Evolutionary conservation across 257 asterid species (phyloP).

Genomic region (Craterostigma plantagineum): DNA sequence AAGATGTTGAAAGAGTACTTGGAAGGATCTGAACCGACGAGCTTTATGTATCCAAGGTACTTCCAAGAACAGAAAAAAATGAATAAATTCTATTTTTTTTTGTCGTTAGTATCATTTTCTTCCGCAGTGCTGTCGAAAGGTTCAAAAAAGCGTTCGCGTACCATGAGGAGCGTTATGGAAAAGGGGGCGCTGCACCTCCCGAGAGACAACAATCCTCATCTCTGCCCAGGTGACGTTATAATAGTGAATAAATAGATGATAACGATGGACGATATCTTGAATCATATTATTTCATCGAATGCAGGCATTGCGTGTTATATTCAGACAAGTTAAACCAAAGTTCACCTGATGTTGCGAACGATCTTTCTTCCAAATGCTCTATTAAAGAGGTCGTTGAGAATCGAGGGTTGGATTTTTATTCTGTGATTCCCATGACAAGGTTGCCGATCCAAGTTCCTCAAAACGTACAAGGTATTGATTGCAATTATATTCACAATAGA

Average conservation of each 20-base stretch:
- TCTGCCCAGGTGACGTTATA: conserved; percentile 46
- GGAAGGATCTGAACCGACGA: conserved; percentile 81
- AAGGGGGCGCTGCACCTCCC: conserved; percentile 63
- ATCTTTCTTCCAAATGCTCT: conserved; percentile 58
- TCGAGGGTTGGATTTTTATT: conserved; percentile 31
- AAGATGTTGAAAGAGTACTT: conserved; percentile 75
- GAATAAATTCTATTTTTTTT: no score
- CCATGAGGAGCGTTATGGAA: conserved; percentile 86
- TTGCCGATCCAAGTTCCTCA: conserved; percentile 74
- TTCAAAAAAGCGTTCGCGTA: conserved; percentile 81
- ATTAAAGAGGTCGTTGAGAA: conserved; percentile 52
- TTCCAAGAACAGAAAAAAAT: no score
- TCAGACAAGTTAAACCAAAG: conserved; percentile 41
- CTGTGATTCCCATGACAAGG: conserved; percentile 36
- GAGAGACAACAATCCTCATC: conserved; percentile 93
- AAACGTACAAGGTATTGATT: conserved; percentile 45
- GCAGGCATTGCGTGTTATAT: conserved; percentile 62
- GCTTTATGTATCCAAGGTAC: conserved; percentile 93
- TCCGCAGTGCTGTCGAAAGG: conserved; percentile 84
- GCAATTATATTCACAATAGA: no score
- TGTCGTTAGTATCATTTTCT: not conserved
- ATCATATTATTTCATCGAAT: conserved; percentile 8
- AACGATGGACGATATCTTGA: no score
- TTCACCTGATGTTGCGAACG: conserved; percentile 35
- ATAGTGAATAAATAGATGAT: not conserved